These are phyloP conservation scores for Herpetomonas samuelpessoai DNA, from an alignment of 208 protist genomes.

Conservation along the genomic window DNA sequence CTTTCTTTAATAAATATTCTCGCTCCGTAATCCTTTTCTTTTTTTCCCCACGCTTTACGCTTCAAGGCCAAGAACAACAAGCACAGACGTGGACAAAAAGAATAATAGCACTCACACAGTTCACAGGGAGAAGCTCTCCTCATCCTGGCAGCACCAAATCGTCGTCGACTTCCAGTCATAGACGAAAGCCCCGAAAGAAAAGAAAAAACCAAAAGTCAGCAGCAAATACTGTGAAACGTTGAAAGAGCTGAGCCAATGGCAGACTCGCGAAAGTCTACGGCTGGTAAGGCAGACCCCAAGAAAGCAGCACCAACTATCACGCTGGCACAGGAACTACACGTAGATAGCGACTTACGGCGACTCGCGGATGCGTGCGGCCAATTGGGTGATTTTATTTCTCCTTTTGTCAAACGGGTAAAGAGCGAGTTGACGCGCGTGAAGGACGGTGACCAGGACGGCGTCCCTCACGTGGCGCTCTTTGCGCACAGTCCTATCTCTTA, in stretches of 20 bases:
- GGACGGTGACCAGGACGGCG: constrained; percentile 68
- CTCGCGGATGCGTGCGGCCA: constrained; percentile 48
- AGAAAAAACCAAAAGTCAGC: too few species aligned
- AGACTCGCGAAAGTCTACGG: constrained; percentile 12
- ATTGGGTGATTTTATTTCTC: constrained; percentile 48
- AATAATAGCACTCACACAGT: too few species aligned
- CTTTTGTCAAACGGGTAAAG: constrained; percentile 73
- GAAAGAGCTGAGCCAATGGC: background rate
- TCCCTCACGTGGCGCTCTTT: constrained; percentile 79
- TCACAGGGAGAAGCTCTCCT: too few species aligned
- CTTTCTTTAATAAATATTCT: too few species aligned
- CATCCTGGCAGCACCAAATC: too few species aligned
- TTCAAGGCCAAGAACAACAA: background rate
- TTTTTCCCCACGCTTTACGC: too few species aligned
- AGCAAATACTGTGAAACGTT: too few species aligned
- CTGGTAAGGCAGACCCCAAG: constrained; percentile 28
- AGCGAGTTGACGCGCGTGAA: constrained; percentile 68
- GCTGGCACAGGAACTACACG: constrained; percentile 62
- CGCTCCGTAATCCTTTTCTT: too few species aligned
- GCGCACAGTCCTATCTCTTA: constrained; percentile 46
- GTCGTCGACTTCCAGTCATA: too few species aligned
- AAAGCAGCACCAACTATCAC: constrained; percentile 44
- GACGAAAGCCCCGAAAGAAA: too few species aligned
- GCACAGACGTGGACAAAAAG: background rate
- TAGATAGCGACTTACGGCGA: constrained; percentile 70